These are phyloP conservation scores for Senna tora DNA, from an alignment of 306 rosid species.

Conservation along the genomic window DNA sequence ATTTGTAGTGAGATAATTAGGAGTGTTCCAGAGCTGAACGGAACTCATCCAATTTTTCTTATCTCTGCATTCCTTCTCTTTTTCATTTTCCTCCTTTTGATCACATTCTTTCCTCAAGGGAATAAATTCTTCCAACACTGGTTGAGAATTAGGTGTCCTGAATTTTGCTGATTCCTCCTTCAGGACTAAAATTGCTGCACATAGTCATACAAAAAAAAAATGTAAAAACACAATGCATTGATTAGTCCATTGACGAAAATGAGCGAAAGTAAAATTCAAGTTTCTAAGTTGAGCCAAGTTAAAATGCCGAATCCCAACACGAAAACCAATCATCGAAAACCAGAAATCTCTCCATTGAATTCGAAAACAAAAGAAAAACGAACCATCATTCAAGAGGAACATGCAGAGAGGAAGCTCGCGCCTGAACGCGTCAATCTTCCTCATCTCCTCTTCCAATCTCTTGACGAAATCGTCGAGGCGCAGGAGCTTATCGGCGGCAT, in stretches of 20 bases:
- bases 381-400: slow-evolving; percentile 83
- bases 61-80: slow-evolving; percentile 67
- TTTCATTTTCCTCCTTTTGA: slow-evolving; percentile 40
- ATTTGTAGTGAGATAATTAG: slow-evolving; percentile 8
- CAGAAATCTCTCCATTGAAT: background rate
- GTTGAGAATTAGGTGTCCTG: slow-evolving; percentile 43
- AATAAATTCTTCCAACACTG: slow-evolving; percentile 80
- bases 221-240: background rate
- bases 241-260: slow-evolving; percentile 24
- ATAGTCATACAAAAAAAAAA: background rate
- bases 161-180: slow-evolving; percentile 66
- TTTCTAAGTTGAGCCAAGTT: background rate
- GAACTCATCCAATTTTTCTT: slow-evolving; percentile 99
- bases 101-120: slow-evolving; percentile 70
- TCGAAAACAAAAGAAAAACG: slow-evolving; percentile 25
- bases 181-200: slow-evolving; percentile 65
- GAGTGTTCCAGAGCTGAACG: slow-evolving; percentile 84
- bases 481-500: slow-evolving; percentile 47
- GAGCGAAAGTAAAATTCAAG: background rate
- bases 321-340: background rate
- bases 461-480: slow-evolving; percentile 54
- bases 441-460: slow-evolving; percentile 72
- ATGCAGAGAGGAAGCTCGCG: slow-evolving; percentile 96
- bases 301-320: background rate
- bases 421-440: slow-evolving; percentile 87